A percentile compares a stretch with the other conserved stretches of the same genome.
phyloP scores from a whole-genome alignment of 129 eudicot genomes.

The Arctium lappa region DNA sequence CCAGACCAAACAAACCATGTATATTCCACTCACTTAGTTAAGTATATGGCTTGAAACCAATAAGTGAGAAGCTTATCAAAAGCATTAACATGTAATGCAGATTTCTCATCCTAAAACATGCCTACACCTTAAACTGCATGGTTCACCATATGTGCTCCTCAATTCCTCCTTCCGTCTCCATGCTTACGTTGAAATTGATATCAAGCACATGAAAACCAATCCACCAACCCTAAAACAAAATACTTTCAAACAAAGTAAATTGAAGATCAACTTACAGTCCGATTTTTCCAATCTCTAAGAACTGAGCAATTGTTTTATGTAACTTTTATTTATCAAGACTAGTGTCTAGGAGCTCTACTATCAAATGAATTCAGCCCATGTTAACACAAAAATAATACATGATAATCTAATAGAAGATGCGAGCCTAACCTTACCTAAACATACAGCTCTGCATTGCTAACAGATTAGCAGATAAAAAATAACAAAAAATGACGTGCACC shows the following conservation, averaged over 20 bases:
- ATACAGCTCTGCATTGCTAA: conserved; percentile 3
- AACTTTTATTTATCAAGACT: background rate
- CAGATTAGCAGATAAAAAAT: background rate
- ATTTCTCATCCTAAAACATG: too few relatives aligned
- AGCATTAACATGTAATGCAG: too few relatives aligned
- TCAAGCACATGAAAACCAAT: background rate
- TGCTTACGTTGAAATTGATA: background rate
- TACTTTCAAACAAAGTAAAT: background rate
- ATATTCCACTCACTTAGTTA: too few relatives aligned
- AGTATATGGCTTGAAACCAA: too few relatives aligned
- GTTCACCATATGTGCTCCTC: too few relatives aligned
- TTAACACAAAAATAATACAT: background rate
- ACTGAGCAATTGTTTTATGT: background rate
- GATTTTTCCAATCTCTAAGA: background rate
- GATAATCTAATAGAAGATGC: background rate
- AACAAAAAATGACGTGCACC: background rate
- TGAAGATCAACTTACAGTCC: background rate
- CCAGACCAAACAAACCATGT: too few relatives aligned
- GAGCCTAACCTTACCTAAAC: background rate
- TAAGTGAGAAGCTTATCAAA: too few relatives aligned
- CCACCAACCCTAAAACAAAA: background rate
- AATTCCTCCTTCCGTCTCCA: too few relatives aligned
- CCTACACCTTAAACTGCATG: too few relatives aligned
- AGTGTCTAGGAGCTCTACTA: background rate
- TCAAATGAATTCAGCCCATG: background rate